phyloP scores from a whole-genome alignment of 2,329 filamentous ascomycete species.

The Ceratocystis lukuohia region DNA sequence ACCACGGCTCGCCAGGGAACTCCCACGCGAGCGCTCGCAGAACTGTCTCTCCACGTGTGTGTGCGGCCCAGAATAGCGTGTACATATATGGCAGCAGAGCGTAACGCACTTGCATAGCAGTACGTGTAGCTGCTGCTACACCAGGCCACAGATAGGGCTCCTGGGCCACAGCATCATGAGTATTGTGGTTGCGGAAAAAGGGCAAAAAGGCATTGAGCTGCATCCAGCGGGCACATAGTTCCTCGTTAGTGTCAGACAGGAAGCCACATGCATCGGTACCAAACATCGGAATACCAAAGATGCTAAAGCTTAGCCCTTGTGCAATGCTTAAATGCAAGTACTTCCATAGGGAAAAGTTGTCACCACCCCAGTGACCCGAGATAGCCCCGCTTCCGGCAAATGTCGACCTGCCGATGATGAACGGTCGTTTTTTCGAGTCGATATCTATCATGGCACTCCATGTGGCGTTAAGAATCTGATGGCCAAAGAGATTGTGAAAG shows the following conservation, averaged over 20 bases:
- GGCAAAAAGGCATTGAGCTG: slow-evolving; percentile 55
- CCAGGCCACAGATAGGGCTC: slow-evolving; percentile 57
- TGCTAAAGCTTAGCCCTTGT: slow-evolving; percentile 59
- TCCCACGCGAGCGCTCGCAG: slow-evolving; percentile 59
- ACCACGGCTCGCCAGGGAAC: slow-evolving; percentile 42
- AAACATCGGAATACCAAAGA: slow-evolving; percentile 57
- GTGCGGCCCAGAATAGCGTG: slow-evolving; percentile 52
- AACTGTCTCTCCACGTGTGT: slow-evolving; percentile 47
- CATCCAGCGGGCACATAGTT: slow-evolving; percentile 56
- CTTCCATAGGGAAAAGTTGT: no score
- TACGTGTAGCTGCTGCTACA: slow-evolving; percentile 50
- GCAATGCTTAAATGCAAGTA: slow-evolving; percentile 53
- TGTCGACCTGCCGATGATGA: slow-evolving; percentile 38
- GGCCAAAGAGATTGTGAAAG: slow-evolving; percentile 66
- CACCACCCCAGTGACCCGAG: no score
- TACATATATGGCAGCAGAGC: slow-evolving; percentile 71
- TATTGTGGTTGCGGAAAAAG: slow-evolving; percentile 60
- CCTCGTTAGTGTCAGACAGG: slow-evolving; percentile 46
- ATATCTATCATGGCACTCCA: slow-evolving; percentile 54
- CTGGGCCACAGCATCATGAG: slow-evolving; percentile 34
- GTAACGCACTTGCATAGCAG: slow-evolving; percentile 61
- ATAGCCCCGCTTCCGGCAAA: no score
- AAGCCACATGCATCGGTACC: slow-evolving; percentile 70
- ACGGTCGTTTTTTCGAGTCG: slow-evolving; percentile 56
- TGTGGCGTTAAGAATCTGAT: slow-evolving; percentile 59